A percentile compares a stretch with the other conserved stretches of the same genome.
These are phyloP conservation scores for Scleroderma bovista DNA, from an alignment of 768 basidiomycete genomes.

Conservation along the genomic window DNA sequence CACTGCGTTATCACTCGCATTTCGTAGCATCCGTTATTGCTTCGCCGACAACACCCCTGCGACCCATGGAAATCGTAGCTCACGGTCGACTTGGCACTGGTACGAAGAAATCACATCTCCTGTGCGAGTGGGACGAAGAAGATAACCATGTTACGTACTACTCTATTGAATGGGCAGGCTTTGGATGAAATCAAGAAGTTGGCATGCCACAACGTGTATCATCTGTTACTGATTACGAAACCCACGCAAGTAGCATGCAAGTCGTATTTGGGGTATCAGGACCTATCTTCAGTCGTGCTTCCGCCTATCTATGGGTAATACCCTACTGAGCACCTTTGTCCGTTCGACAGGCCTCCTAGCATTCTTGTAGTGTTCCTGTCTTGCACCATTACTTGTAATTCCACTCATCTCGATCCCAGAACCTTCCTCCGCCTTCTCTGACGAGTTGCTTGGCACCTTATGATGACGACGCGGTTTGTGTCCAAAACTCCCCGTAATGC, in stretches of 20 bases:
- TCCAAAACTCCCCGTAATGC: slow-evolving; percentile 40
- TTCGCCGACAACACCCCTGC: slow-evolving; percentile 50
- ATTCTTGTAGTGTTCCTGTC: slow-evolving; percentile 3
- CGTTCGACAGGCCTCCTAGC: slow-evolving; percentile 9
- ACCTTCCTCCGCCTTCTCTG: slow-evolving; percentile 62
- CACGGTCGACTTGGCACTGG: slow-evolving; percentile 94
- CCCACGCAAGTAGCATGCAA: slow-evolving; percentile 6
- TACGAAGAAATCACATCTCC: slow-evolving; percentile 91
- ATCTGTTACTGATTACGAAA: slow-evolving; percentile 1
- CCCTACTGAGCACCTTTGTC: slow-evolving; percentile 2
- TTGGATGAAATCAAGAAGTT: slow-evolving; percentile 40
- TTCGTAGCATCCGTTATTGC: slow-evolving; percentile 82
- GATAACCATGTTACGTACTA: slow-evolving; percentile 63
- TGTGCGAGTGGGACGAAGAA: slow-evolving; percentile 84
- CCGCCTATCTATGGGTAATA: slow-evolving; percentile 34
- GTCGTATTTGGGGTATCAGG: not conserved
- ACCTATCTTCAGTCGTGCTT: slow-evolving; percentile 40
- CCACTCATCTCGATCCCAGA: slow-evolving; percentile 28
- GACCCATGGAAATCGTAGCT: slow-evolving; percentile 92
- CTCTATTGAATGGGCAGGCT: slow-evolving; percentile 88
- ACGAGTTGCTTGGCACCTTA: slow-evolving; percentile 42
- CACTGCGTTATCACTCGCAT: slow-evolving; percentile 94
- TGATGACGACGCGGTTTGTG: slow-evolving; percentile 17
- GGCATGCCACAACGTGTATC: not conserved
- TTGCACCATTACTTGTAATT: slow-evolving; percentile 6